Conservation (phyloP, 768 basidiomycete genomes). For the Hirschioporus abietinus region DNA sequence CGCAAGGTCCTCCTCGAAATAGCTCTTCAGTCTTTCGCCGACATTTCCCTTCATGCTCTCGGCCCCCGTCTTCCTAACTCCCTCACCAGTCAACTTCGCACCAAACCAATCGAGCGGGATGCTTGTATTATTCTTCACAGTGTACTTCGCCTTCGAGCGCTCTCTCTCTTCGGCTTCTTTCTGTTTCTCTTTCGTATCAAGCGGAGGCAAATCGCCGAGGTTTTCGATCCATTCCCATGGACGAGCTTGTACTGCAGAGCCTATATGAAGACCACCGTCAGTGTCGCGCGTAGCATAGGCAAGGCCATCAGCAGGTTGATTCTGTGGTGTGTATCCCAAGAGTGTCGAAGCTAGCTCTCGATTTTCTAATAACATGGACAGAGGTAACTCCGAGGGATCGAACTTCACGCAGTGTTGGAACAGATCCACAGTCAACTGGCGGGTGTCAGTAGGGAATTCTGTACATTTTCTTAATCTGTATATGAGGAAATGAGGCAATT, state of each 20-base stretch:
- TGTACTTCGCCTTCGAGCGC: slow-evolving; percentile 27
- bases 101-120: slow-evolving; percentile 69
- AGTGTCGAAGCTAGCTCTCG: slow-evolving; percentile 53
- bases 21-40: slow-evolving; percentile 42
- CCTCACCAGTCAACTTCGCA: slow-evolving; percentile 61
- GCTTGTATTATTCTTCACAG: slow-evolving; percentile 62
- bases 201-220: slow-evolving; percentile 49
- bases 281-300: slow-evolving; percentile 52
- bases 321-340: slow-evolving; percentile 49
- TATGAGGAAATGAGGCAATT: slow-evolving; percentile 4
- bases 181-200: slow-evolving; percentile 40
- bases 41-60: slow-evolving; percentile 26
- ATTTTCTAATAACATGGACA: slow-evolving; percentile 51
- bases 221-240: slow-evolving; percentile 89
- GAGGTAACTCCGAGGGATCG: slow-evolving; percentile 44
- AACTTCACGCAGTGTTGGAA: slow-evolving; percentile 60
- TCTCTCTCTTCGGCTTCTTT: slow-evolving; percentile 36
- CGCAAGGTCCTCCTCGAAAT: slow-evolving; percentile 59
- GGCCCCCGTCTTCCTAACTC: slow-evolving; percentile 28
- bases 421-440: slow-evolving; percentile 50
- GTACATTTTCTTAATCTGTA: slow-evolving; percentile 2
- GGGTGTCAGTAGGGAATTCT: slow-evolving; percentile 63
- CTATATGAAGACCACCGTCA: slow-evolving; percentile 42
- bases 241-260: slow-evolving; percentile 56
- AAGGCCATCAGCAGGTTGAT: slow-evolving; percentile 50